Conservation (phyloP, 1,139 yeast genomes). For the Hansenula sp. region DNA sequence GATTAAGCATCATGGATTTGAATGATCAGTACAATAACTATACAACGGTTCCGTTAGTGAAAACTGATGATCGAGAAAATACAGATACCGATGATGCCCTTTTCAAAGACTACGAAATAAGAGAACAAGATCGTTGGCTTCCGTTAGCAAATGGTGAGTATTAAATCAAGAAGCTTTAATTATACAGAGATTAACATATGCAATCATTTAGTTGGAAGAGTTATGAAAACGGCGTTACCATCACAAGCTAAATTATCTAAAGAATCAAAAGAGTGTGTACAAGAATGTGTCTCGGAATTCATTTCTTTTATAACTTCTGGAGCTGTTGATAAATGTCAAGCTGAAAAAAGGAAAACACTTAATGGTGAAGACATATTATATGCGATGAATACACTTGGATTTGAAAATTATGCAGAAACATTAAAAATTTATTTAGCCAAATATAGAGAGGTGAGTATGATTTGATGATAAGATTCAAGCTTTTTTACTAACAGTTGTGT, state of each 20-base stretch:
- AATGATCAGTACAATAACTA: not conserved
- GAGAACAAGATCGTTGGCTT: slow-evolving; percentile 66
- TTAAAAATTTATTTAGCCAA: slow-evolving; percentile 65
- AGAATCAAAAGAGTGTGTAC: slow-evolving; percentile 87
- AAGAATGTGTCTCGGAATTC: slow-evolving; percentile 85
- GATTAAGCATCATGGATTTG: not conserved
- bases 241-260: slow-evolving; percentile 78
- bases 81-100: slow-evolving; percentile 8
- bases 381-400: slow-evolving; percentile 54
- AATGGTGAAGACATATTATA: slow-evolving; percentile 65
- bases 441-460: slow-evolving; percentile 39
- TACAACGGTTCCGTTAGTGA: not conserved
- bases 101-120: slow-evolving; percentile 31
- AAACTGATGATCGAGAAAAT: not conserved
- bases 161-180: not conserved
- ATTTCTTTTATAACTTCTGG: slow-evolving; percentile 75
- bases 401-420: slow-evolving; percentile 68
- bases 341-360: slow-evolving; percentile 64
- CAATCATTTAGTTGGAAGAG: slow-evolving; percentile 48
- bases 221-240: slow-evolving; percentile 81
- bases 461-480: too few relatives aligned
- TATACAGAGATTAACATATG: slow-evolving; percentile 4
- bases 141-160: slow-evolving; percentile 64
- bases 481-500: too few relatives aligned
- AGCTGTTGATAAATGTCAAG: slow-evolving; percentile 57